A percentile compares a stretch with the other conserved stretches of the same genome.
These are phyloP conservation scores for Epichloe uncinata DNA, from an alignment of 2,329 filamentous ascomycete genomes.

Conservation along the genomic window DNA sequence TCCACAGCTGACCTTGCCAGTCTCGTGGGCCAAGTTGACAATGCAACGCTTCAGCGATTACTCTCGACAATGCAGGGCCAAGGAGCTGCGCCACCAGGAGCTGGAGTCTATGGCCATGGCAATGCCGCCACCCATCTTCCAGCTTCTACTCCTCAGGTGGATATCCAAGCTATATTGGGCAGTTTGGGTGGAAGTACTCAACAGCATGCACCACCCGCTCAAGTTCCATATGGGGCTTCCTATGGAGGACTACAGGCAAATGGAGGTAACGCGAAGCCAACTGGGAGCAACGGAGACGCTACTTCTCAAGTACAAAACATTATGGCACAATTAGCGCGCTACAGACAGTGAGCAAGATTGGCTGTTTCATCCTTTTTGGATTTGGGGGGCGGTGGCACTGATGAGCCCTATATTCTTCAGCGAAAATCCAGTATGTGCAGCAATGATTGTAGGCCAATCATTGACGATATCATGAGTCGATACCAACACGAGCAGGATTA, in stretches of 20 bases:
- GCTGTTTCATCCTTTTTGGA: not conserved
- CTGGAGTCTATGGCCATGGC: constrained; percentile 3
- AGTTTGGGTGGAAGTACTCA: constrained; percentile 20
- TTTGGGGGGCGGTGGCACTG: not conserved
- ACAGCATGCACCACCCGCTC: constrained; percentile 12
- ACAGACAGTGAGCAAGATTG: constrained; percentile 33
- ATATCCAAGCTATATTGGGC: constrained; percentile 34
- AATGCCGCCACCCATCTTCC: constrained; percentile 8
- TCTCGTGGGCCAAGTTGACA: constrained; percentile 55
- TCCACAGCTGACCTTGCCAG: constrained; percentile 42
- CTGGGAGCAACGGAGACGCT: constrained; percentile 18
- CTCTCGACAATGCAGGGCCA: constrained; percentile 40
- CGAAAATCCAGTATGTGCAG: not conserved
- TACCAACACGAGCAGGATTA: not conserved
- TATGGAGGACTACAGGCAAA: constrained; percentile 20
- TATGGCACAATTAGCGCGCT: constrained; percentile 58
- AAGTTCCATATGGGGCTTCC: constrained; percentile 15
- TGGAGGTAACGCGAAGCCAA: constrained; percentile 12
- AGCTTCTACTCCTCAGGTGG: constrained; percentile 20
- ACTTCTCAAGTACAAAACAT: constrained; percentile 55
- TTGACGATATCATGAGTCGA: constrained; percentile 1
- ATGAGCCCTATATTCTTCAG: not conserved
- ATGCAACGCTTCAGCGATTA: constrained; percentile 55
- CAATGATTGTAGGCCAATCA: not conserved
- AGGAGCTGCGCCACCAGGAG: not conserved